Conservation (phyloP, 768 basidiomycete genomes). For the Pulveroboletus ravenelii region DNA sequence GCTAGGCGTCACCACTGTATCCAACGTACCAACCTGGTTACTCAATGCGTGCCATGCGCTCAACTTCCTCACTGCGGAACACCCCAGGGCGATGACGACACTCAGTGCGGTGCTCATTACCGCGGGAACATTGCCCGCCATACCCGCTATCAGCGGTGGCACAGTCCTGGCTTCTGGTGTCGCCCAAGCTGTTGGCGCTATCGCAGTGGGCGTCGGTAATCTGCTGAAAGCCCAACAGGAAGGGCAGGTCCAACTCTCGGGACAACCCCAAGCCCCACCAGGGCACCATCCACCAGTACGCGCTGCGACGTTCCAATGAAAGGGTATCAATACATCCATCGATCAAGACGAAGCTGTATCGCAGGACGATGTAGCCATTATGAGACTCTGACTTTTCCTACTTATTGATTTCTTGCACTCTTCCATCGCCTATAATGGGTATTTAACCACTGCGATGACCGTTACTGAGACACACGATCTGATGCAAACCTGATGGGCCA, state of each 20-base stretch:
- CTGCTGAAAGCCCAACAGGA: slow-evolving; percentile 48
- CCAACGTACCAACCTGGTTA: slow-evolving; percentile 70
- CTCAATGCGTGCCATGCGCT: slow-evolving; percentile 73
- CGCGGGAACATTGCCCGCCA: slow-evolving; percentile 66
- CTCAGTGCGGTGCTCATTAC: slow-evolving; percentile 76
- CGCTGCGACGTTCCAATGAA: slow-evolving; percentile 29
- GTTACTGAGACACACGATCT: slow-evolving; percentile 1
- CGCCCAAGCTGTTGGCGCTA: slow-evolving; percentile 73
- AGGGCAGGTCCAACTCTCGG: slow-evolving; percentile 29
- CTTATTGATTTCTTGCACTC: slow-evolving; percentile 17
- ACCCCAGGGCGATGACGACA: slow-evolving; percentile 71
- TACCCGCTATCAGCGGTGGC: slow-evolving; percentile 69
- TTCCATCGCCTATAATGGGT: slow-evolving; percentile 7
- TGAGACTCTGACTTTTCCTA: slow-evolving; percentile 17
- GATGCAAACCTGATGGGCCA: slow-evolving; percentile 12
- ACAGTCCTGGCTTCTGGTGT: slow-evolving; percentile 68
- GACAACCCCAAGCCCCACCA: slow-evolving; percentile 11
- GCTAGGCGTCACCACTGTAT: slow-evolving; percentile 39
- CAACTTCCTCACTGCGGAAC: slow-evolving; percentile 68
- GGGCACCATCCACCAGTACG: slow-evolving; percentile 26
- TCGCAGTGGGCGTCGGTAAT: slow-evolving; percentile 69
- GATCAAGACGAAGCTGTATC: slow-evolving; percentile 10
- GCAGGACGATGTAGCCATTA: slow-evolving; percentile 21
- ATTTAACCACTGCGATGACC: slow-evolving; percentile 8
- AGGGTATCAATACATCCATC: not conserved